These are phyloP conservation scores for Rosa multiflora DNA, from an alignment of 306 rosid species.

Conservation along the genomic window DNA sequence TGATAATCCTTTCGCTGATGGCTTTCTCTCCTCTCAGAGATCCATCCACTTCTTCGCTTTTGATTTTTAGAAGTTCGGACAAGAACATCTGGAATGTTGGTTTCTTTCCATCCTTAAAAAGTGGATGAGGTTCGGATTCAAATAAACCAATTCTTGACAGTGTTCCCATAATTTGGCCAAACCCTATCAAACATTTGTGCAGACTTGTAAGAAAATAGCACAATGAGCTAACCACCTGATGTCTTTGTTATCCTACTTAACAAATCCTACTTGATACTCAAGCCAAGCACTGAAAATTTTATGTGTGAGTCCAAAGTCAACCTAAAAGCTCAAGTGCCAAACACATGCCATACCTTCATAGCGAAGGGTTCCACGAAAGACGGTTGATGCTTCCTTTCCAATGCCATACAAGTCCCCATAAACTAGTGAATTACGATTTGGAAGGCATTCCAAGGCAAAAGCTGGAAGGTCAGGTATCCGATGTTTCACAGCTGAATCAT, in stretches of 20 bases:
- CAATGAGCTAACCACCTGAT: neutral
- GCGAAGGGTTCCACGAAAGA: constrained; percentile 96
- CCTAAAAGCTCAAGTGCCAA: neutral
- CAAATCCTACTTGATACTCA: neutral
- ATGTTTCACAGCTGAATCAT: constrained; percentile 70
- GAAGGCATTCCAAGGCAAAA: constrained; percentile 86
- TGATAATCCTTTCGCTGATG: constrained; percentile 50
- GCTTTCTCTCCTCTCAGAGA: constrained; percentile 50
- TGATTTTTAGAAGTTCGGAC: constrained; percentile 61
- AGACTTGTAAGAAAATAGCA: neutral
- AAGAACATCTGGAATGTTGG: constrained; percentile 59
- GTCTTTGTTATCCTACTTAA: neutral
- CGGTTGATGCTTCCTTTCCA: constrained; percentile 72
- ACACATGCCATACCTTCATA: constrained; percentile 68
- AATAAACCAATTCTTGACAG: constrained; percentile 81
- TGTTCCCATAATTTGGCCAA: constrained; percentile 80
- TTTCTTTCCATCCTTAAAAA: constrained; percentile 50
- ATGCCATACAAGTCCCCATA: constrained; percentile 84
- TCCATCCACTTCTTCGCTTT: constrained; percentile 28
- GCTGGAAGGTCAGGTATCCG: constrained; percentile 85
- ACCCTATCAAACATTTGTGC: constrained; percentile 44
- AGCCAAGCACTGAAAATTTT: constrained; percentile 8
- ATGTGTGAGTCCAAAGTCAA: neutral
- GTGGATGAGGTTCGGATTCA: constrained; percentile 50
- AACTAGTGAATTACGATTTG: constrained; percentile 79